These are phyloP conservation scores for Fusarium tjaetaba DNA, from an alignment of 2,329 filamentous ascomycete genomes.

Conservation along the genomic window DNA sequence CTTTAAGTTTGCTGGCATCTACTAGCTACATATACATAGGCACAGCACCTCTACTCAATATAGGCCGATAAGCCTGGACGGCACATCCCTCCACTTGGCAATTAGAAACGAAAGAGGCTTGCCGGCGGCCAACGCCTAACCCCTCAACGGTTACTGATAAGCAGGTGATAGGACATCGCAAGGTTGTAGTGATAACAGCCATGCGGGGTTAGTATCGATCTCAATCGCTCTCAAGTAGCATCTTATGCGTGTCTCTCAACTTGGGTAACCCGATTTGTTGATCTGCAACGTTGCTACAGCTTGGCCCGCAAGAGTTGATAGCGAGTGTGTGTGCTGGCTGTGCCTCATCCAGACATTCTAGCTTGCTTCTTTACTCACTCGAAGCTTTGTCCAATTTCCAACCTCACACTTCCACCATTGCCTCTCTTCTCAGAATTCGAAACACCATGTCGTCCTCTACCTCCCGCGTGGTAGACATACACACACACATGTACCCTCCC, in stretches of 20 bases:
- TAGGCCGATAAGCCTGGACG: conserved; percentile 12
- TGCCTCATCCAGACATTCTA: background rate
- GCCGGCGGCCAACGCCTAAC: background rate
- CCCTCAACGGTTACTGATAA: conserved; percentile 30
- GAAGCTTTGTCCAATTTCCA: background rate
- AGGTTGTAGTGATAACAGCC: conserved; percentile 10
- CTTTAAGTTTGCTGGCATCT: background rate
- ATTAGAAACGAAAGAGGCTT: background rate
- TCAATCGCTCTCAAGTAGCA: background rate
- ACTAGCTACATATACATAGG: background rate
- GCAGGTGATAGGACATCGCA: conserved; percentile 3
- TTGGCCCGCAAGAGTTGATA: background rate
- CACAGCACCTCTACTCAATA: background rate
- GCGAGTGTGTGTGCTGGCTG: background rate
- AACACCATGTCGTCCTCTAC: conserved; percentile 49
- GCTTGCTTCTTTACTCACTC: background rate
- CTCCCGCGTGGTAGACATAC: conserved; percentile 68
- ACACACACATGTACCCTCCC: conserved; percentile 76
- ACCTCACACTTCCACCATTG: background rate
- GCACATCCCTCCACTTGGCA: background rate
- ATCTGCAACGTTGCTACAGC: conserved; percentile 21
- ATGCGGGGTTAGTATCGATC: conserved; percentile 22
- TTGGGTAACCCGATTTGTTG: conserved; percentile 10
- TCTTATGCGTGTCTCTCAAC: conserved; percentile 12
- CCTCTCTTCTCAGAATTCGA: background rate